A percentile compares a stretch with the other conserved stretches of the same genome.
These are phyloP conservation scores for Neurospora sp. DNA, from an alignment of 2,329 filamentous ascomycete species.

Conservation along the genomic window DNA sequence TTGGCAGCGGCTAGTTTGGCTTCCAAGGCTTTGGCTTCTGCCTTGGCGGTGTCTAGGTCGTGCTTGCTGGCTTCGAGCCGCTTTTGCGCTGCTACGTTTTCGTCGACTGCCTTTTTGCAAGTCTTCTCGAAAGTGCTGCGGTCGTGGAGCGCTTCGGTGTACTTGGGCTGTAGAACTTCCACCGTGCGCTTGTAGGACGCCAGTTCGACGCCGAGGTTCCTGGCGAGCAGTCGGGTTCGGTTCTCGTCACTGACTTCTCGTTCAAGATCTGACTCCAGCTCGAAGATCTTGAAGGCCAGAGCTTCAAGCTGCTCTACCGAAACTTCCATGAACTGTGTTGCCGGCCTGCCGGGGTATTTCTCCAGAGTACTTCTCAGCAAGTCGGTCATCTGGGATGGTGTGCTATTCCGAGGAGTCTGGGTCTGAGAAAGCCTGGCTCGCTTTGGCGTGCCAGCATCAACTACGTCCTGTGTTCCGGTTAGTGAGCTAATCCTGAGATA, in stretches of 20 bases:
- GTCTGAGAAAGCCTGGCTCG: slow-evolving; percentile 9
- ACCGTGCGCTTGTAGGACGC: slow-evolving; percentile 36
- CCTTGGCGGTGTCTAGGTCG: slow-evolving; percentile 28
- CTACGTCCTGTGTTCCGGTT: slow-evolving; percentile 8
- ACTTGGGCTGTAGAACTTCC: slow-evolving; percentile 34
- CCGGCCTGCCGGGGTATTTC: slow-evolving; percentile 1
- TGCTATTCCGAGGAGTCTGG: slow-evolving; percentile 4
- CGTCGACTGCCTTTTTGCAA: slow-evolving; percentile 26
- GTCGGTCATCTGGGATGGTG: slow-evolving; percentile 19
- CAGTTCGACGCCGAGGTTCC: slow-evolving; percentile 33
- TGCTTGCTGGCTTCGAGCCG: slow-evolving; percentile 29
- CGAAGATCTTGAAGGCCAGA: slow-evolving; percentile 28
- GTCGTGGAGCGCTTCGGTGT: slow-evolving; percentile 41
- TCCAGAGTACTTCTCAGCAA: slow-evolving; percentile 21
- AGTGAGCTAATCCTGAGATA: slow-evolving; percentile 10
- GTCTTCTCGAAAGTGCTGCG: slow-evolving; percentile 38
- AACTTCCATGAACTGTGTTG: slow-evolving; percentile 11
- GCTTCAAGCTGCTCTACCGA: slow-evolving; percentile 25
- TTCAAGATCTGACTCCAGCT: slow-evolving; percentile 26
- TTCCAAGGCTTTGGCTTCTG: slow-evolving; percentile 27
- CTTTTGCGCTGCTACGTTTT: slow-evolving; percentile 25
- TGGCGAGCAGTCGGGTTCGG: slow-evolving; percentile 26
- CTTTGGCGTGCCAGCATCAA: slow-evolving; percentile 11
- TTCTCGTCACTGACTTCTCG: slow-evolving; percentile 20
- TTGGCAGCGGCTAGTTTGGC: slow-evolving; percentile 26